These are phyloP conservation scores for Colletotrichum tabaci DNA, from an alignment of 2,329 filamentous ascomycete genomes.

Conservation along the genomic window DNA sequence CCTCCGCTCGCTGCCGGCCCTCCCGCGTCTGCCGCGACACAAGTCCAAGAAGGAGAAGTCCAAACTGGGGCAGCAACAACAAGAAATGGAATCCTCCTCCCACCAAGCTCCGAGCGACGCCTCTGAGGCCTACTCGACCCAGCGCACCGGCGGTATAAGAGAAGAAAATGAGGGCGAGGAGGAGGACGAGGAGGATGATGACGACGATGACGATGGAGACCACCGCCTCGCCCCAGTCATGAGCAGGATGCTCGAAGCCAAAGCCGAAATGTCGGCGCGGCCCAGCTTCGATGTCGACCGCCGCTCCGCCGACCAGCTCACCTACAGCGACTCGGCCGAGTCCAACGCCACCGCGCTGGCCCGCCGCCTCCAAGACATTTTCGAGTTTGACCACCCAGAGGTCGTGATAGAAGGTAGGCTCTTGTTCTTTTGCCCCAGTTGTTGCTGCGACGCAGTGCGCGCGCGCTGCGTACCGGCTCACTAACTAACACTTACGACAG, in stretches of 20 bases:
- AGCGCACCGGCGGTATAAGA: conserved; percentile 33
- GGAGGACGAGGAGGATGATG: conserved; percentile 14
- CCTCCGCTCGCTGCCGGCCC: conserved; percentile 75
- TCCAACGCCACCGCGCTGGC: conserved; percentile 73
- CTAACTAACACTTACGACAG: conserved; percentile 56
- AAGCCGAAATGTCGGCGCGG: conserved; percentile 73
- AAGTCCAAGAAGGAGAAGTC: conserved; percentile 62
- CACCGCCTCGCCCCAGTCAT: conserved; percentile 78
- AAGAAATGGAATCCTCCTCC: conserved; percentile 50
- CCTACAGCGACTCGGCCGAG: conserved; percentile 51
- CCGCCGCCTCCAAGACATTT: conserved; percentile 84
- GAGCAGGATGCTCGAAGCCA: conserved; percentile 83
- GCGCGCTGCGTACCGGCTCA: conserved; percentile 17
- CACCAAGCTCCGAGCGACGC: conserved; percentile 50
- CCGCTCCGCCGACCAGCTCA: conserved; percentile 56
- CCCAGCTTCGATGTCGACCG: conserved; percentile 71
- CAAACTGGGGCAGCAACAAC: conserved; percentile 44
- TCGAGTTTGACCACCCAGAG: conserved; percentile 85
- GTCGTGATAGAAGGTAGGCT: conserved; percentile 83
- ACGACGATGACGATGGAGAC: conserved; percentile 47
- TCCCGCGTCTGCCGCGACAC: conserved; percentile 62
- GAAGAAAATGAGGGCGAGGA: conserved; percentile 14
- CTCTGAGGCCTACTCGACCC: conserved; percentile 44
- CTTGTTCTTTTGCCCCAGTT: not conserved
- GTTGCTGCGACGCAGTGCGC: conserved; percentile 2